These are phyloP conservation scores for Castanea sativa DNA, from an alignment of 306 rosid species.

Conservation along the genomic window DNA sequence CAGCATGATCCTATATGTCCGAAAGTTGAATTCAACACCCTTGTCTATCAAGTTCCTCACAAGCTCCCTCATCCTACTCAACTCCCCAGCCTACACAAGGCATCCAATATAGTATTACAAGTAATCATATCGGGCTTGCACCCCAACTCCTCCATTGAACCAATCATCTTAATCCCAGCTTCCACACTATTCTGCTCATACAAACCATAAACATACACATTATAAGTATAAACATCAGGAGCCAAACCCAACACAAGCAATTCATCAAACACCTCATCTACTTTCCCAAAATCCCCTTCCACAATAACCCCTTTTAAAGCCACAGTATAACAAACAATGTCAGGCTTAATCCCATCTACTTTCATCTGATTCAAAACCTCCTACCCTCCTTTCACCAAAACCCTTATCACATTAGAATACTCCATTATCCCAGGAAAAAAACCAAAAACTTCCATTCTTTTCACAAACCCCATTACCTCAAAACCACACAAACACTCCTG, in stretches of 20 bases:
- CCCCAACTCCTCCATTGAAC: constrained; percentile 63
- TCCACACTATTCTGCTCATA: constrained; percentile 56
- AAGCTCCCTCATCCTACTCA: constrained; percentile 38
- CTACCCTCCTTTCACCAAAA: constrained; percentile 52
- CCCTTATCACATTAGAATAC: constrained; percentile 53
- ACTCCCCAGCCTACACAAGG: constrained; percentile 39
- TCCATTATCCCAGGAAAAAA: constrained; percentile 62
- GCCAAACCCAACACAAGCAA: constrained; percentile 67
- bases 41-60: constrained; percentile 51
- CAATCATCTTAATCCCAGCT: constrained; percentile 44
- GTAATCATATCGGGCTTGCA: constrained; percentile 74
- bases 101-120: constrained; percentile 57
- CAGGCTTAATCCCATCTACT: constrained; percentile 60
- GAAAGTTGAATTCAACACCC: constrained; percentile 54
- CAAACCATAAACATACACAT: constrained; percentile 65
- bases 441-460: constrained; percentile 48
- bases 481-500: constrained; percentile 29
- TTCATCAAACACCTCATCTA: constrained; percentile 70
- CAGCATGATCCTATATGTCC: constrained; percentile 56
- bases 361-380: constrained; percentile 54
- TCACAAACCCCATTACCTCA: constrained; percentile 54
- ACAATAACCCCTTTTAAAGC: constrained; percentile 51
- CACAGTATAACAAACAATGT: constrained; percentile 74
- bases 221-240: constrained; percentile 68
- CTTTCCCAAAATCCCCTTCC: constrained; percentile 40